A percentile compares a stretch with the other conserved stretches of the same genome.
These are phyloP conservation scores for Colletotrichum sp. DNA, from an alignment of 2,329 filamentous ascomycete species.

Conservation along the genomic window DNA sequence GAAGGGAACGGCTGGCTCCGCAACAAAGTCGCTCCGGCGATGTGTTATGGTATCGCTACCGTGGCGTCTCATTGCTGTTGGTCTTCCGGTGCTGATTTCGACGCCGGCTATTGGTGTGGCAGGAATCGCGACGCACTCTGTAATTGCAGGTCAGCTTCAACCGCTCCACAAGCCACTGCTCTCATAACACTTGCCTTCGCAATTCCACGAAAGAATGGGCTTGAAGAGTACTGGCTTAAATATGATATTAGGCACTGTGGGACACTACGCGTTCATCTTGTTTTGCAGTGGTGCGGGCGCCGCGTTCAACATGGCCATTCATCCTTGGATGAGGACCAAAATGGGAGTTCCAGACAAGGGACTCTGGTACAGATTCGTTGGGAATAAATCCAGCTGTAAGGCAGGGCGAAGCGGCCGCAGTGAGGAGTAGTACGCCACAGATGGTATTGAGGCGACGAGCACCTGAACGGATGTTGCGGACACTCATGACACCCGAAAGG, in stretches of 20 bases:
- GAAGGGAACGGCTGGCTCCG: background rate
- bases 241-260: rapidly evolving
- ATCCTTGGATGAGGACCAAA: background rate
- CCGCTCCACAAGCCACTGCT: background rate
- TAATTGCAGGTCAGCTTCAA: background rate
- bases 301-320: background rate
- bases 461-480: background rate
- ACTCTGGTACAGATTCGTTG: background rate
- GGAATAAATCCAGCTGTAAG: no score
- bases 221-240: rapidly evolving
- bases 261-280: background rate
- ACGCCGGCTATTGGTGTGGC: background rate
- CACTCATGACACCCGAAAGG: rapidly evolving
- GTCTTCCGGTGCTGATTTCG: background rate
- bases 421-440: background rate
- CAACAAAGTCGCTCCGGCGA: background rate
- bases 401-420: no score
- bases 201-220: background rate
- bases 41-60: background rate
- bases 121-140: background rate
- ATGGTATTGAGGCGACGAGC: background rate
- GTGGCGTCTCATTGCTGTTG: background rate
- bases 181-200: background rate
- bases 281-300: background rate
- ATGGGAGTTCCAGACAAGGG: rapidly evolving